Evolutionary conservation across 768 basidiomycete species (phyloP).

Genomic region (Amanita muscaria): DNA sequence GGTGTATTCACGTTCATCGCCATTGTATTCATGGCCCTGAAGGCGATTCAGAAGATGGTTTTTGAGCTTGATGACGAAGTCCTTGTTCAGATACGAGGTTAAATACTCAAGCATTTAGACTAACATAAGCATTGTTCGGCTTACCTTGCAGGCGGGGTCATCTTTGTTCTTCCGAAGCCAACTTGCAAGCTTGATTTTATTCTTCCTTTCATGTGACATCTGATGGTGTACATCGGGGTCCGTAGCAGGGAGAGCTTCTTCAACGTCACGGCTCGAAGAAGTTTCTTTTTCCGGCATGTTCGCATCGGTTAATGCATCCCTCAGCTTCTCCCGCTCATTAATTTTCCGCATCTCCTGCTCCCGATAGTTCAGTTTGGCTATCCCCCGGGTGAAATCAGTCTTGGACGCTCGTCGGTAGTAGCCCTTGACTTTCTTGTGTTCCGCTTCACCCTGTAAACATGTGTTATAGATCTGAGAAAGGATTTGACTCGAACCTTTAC

Average conservation of each 20-base stretch:
- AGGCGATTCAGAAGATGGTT: conserved; percentile 22
- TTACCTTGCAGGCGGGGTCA: conserved; percentile 23
- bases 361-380: conserved; percentile 9
- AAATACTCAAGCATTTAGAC: too few relatives aligned
- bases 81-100: conserved; percentile 11
- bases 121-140: too few relatives aligned
- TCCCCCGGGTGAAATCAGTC: conserved; percentile 11
- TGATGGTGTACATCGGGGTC: conserved; percentile 14
- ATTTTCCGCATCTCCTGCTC: not conserved
- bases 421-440: conserved; percentile 26
- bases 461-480: not conserved
- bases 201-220: conserved; percentile 13
- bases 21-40: conserved; percentile 14
- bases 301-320: not conserved
- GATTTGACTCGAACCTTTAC: not conserved
- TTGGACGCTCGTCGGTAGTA: conserved; percentile 27
- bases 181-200: not conserved
- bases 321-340: too few relatives aligned
- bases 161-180: conserved; percentile 5
- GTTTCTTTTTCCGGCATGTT: not conserved
- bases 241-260: not conserved
- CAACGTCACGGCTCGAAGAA: not conserved
- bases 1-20: conserved; percentile 18
- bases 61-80: conserved; percentile 22
- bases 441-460: conserved; percentile 25